Base-by-base conservation (phyloP, 2,329 filamentous ascomycete genomes). In the Endocalyx cinctus region DNA sequence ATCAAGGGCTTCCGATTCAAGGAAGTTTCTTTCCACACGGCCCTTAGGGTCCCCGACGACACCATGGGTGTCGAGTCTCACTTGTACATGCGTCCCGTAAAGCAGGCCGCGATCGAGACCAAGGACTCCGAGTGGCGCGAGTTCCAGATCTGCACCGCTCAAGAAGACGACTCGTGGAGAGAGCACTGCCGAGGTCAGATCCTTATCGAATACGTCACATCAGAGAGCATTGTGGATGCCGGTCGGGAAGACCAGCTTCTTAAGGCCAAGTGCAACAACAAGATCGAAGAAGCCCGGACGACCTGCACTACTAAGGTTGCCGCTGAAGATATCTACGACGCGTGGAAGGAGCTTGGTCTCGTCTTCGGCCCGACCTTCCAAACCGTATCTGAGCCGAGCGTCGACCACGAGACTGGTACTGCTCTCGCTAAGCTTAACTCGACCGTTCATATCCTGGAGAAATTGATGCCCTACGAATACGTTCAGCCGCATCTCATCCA, bases 21-120 rank as follows among this genome's bases (percentile, higher is more conserved):
- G n/a, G 45, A 49, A 22, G 40, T 50, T 3, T 39, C 41, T 3
- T 42, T 49, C 20, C 35, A 41, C 6, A 34, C 31, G 19, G 46
- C 42, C 2, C 27, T 48, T 2, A 37, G 33, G 13, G 26, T 48
- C 4, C 41, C 43, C 6, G 39, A 25, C 17, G 39, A 37, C 18
- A 17, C 27, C n/a, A 7, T 29, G 27, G 45, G 41, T 4, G 22
- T 45, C 25, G 43, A 46, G 20, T 38, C 40, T 12, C 42, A 41
- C 20, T 39, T 46, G 27, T 40, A 42, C 13, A 29, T 44, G 19
- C 37, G 40, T 6, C 39, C 35, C 31, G 35, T 35, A 10, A 14
- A 7, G 7, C 29, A 22, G 10, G 20, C 22, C 12, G 29, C 29
- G 22, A 8, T 23, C 12, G 29, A 31, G 10, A 19, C 13, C 16